phyloP scores from a whole-genome alignment of 257 asterid species.

The Cinchona pubescens region DNA sequence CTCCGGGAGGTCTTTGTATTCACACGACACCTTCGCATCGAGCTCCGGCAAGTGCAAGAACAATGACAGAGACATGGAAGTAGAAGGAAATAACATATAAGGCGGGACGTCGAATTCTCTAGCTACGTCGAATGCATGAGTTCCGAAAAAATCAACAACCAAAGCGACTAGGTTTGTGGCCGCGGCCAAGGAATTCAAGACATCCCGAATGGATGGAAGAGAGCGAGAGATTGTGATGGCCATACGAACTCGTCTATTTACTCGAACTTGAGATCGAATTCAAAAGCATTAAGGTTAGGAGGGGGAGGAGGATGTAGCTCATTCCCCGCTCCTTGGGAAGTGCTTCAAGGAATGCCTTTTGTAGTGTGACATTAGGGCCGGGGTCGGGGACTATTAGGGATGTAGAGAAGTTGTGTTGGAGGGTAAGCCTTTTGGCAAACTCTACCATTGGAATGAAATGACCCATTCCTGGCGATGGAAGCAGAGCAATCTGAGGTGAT shows the following conservation, averaged over 20 bases:
- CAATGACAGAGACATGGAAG: background rate
- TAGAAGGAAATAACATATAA: constrained; percentile 6
- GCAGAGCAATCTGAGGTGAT: too few relatives aligned
- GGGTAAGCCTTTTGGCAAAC: too few relatives aligned
- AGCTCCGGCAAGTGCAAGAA: background rate
- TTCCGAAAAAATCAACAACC: background rate
- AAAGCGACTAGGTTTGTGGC: background rate
- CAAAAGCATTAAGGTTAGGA: background rate
- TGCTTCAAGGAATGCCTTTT: background rate
- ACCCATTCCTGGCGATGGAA: too few relatives aligned
- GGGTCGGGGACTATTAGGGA: constrained; percentile 9
- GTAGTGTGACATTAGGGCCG: background rate
- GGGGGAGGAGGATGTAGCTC: background rate
- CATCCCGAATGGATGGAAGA: background rate
- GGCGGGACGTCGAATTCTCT: background rate
- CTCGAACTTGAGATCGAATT: too few relatives aligned
- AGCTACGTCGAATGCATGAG: background rate
- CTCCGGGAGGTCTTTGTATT: background rate
- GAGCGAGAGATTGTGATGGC: background rate
- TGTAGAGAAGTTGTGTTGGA: too few relatives aligned
- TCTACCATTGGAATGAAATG: too few relatives aligned
- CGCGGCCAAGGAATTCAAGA: background rate
- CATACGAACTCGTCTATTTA: background rate
- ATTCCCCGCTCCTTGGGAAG: background rate
- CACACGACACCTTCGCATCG: background rate